Conservation (phyloP, 1,139 yeast genomes). For the Pichia terricola region DNA sequence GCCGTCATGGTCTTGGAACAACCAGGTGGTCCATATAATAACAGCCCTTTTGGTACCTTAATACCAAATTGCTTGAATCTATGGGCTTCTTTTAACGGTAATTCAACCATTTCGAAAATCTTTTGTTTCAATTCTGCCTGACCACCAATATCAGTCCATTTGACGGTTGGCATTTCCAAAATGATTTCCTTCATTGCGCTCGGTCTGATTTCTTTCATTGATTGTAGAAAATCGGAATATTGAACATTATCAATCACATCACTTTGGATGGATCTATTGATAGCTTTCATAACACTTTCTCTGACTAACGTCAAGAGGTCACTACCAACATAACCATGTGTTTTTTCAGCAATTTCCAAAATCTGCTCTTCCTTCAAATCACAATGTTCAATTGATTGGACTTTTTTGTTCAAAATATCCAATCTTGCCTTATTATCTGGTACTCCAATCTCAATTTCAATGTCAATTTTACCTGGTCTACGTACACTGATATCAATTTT, state of each 20-base stretch:
- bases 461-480: slow-evolving; percentile 90
- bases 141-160: slow-evolving; percentile 95
- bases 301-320: slow-evolving; percentile 82
- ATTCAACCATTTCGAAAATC: slow-evolving; percentile 79
- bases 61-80: slow-evolving; percentile 73
- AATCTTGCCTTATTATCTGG: slow-evolving; percentile 62
- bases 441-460: slow-evolving; percentile 70
- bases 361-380: slow-evolving; percentile 45
- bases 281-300: slow-evolving; percentile 81
- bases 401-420: slow-evolving; percentile 55
- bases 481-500: slow-evolving; percentile 78
- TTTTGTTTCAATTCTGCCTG: slow-evolving; percentile 74
- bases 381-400: slow-evolving; percentile 54
- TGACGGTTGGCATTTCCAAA: slow-evolving; percentile 86
- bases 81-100: slow-evolving; percentile 79
- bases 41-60: slow-evolving; percentile 82
- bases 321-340: slow-evolving; percentile 77
- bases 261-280: slow-evolving; percentile 35
- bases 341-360: slow-evolving; percentile 49
- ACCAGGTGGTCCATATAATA: slow-evolving; percentile 94
- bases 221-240: slow-evolving; percentile 46
- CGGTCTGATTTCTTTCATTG: slow-evolving; percentile 75
- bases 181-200: slow-evolving; percentile 96
- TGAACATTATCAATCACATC: not conserved
- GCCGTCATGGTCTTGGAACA: slow-evolving; percentile 93